These are phyloP conservation scores for Cercospora beticola DNA, from an alignment of 2,329 filamentous ascomycete species.

Conservation along the genomic window DNA sequence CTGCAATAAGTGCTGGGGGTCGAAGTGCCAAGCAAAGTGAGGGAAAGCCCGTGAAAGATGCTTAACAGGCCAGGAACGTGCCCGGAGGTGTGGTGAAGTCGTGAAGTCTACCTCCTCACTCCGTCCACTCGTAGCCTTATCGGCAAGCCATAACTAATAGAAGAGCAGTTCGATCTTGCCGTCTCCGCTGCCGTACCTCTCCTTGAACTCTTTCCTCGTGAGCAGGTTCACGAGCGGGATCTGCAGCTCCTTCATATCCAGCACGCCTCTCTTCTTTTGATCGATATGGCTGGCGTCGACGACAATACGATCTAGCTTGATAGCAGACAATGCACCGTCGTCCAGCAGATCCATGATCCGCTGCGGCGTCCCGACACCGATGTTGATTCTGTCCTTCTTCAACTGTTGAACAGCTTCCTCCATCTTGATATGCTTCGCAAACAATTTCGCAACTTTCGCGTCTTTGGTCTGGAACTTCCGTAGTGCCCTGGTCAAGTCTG, in stretches of 20 bases:
- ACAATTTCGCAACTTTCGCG: conserved; percentile 80
- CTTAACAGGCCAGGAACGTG: not conserved
- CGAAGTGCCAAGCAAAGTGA: not conserved
- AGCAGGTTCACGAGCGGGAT: conserved; percentile 76
- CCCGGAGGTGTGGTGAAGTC: not conserved
- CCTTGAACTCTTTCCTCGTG: conserved; percentile 67
- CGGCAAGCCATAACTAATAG: conserved; percentile 49
- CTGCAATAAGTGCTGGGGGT: not conserved
- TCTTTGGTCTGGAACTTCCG: conserved; percentile 78
- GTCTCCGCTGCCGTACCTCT: conserved; percentile 59
- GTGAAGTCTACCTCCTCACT: not conserved
- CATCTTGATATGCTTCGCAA: conserved; percentile 97
- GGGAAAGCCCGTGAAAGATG: not conserved
- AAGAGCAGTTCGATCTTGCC: conserved; percentile 62
- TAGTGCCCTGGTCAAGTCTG: conserved; percentile 75
- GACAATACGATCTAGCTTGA: conserved; percentile 73
- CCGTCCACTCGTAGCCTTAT: not conserved
- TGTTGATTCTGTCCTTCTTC: conserved; percentile 67
- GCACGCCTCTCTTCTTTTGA: conserved; percentile 86
- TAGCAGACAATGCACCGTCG: conserved; percentile 70
- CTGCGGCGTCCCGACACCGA: conserved; percentile 86
- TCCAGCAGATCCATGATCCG: conserved; percentile 80
- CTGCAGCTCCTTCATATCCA: conserved; percentile 94
- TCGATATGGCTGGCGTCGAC: conserved; percentile 92
- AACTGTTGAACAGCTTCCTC: conserved; percentile 79